Evolutionary conservation across 805 yeast species (phyloP).

Genomic region (Hanseniaspora osmophila): DNA sequence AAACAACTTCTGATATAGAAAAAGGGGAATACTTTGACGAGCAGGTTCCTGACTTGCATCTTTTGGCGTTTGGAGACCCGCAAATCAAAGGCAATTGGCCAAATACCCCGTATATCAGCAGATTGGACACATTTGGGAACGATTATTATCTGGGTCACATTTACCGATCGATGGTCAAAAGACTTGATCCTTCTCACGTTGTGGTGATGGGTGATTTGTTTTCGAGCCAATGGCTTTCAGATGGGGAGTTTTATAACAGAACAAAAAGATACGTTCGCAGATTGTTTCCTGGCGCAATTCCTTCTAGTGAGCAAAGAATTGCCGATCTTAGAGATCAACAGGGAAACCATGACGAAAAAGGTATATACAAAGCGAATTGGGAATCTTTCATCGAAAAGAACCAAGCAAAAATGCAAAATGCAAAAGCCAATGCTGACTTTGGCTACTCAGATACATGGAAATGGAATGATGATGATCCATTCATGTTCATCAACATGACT

Average conservation of each 20-base stretch:
- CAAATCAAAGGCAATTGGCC: constrained; percentile 86
- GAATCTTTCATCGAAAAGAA: constrained; percentile 15
- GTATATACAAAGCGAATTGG: constrained; percentile 18
- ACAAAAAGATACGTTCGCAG: constrained; percentile 63
- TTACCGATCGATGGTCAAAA: constrained; percentile 44
- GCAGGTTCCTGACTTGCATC: constrained; percentile 32
- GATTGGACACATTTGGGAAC: constrained; percentile 79
- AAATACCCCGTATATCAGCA: constrained; percentile 51
- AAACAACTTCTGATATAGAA: constrained; percentile 7
- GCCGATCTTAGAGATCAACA: constrained; percentile 10
- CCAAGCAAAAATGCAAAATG: constrained; percentile 10
- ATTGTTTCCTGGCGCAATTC: constrained; percentile 46
- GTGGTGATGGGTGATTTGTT: constrained; percentile 88
- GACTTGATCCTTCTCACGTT: constrained; percentile 64
- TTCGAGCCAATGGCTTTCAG: constrained; percentile 89
- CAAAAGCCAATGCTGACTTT: constrained; percentile 26
- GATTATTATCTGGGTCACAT: constrained; percentile 83
- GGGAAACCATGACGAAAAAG: constrained; percentile 16
- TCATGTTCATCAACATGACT: constrained; percentile 66
- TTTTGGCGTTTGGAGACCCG: constrained; percentile 89
- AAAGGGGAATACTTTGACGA: background rate
- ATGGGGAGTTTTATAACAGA: constrained; percentile 71
- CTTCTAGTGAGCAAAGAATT: constrained; percentile 39
- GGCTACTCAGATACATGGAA: constrained; percentile 51
- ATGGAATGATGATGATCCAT: constrained; percentile 47